phyloP scores from a whole-genome alignment of 192 early-diverging fungal genomes.

The Gaertneriomyces semiglobifer region DNA sequence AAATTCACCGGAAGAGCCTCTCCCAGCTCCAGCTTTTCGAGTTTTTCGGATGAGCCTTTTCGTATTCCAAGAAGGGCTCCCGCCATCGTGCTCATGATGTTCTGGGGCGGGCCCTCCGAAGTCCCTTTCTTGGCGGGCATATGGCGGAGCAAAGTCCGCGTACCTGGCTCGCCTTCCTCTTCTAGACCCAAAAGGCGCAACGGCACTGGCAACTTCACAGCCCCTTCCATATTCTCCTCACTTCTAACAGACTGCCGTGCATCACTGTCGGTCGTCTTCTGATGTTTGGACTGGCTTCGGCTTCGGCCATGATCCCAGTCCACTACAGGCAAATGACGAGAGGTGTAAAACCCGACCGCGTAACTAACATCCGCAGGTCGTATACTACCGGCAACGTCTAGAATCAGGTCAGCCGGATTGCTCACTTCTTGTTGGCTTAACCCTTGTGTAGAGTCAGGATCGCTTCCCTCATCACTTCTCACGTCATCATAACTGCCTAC shows the following conservation, averaged over 20 bases:
- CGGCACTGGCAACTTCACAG: not conserved
- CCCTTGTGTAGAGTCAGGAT: not conserved
- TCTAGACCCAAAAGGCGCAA: not conserved
- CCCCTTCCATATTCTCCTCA: not conserved
- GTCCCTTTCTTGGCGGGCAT: not conserved
- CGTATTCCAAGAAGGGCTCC: no score
- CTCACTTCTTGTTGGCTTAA: not conserved
- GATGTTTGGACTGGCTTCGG: no score
- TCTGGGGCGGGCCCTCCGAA: not conserved
- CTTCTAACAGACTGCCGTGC: not conserved
- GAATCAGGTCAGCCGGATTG: constrained; percentile 31
- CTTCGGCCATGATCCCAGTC: not conserved
- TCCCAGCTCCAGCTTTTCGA: not conserved
- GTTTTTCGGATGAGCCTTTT: not conserved
- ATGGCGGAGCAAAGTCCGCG: not conserved
- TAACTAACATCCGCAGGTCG: not conserved
- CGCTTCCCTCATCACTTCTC: constrained; percentile 3
- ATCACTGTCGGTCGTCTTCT: not conserved
- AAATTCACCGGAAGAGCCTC: not conserved
- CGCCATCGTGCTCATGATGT: no score
- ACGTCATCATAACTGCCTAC: not conserved
- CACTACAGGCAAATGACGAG: not conserved
- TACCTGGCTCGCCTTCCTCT: not conserved
- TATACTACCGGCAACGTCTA: constrained; percentile 29
- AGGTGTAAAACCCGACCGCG: not conserved